phyloP scores from a whole-genome alignment of 108 stramenopile species.

The Thalassiosira profunda region DNA sequence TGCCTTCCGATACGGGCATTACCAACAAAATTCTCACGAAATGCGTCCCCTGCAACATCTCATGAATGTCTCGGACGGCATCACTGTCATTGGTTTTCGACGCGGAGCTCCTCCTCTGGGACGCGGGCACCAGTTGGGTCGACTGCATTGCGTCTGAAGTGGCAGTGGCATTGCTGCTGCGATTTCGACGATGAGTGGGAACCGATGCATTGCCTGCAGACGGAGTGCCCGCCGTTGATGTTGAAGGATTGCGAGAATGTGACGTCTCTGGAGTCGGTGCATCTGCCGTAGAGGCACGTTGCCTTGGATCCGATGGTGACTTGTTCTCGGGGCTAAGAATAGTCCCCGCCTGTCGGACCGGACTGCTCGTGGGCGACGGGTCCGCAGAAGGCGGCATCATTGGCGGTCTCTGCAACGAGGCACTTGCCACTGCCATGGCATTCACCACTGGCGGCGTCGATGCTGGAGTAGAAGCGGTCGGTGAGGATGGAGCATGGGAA shows the following conservation, averaged over 20 bases:
- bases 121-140: conserved; percentile 1
- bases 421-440: neutral
- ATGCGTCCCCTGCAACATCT: conserved; percentile 63
- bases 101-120: conserved; percentile 4
- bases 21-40: conserved; percentile 74
- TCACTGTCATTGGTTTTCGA: conserved; percentile 2
- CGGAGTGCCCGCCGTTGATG: neutral
- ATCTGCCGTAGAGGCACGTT: conserved; percentile 1
- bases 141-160: too few species aligned
- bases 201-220: neutral
- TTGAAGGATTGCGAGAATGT: conserved; percentile 24
- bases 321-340: neutral
- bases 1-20: conserved; percentile 75
- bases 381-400: too few species aligned
- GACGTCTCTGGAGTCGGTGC: neutral
- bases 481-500: conserved; percentile 13
- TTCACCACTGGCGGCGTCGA: neutral
- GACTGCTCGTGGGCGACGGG: neutral
- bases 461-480: conserved; percentile 2
- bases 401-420: too few species aligned
- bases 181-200: conserved; percentile 17
- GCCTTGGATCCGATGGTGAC: neutral
- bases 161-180: neutral
- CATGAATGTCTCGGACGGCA: conserved; percentile 11
- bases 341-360: neutral